Conservation (phyloP, 2,329 filamentous ascomycete genomes). For the Blumeriella jaapii region DNA sequence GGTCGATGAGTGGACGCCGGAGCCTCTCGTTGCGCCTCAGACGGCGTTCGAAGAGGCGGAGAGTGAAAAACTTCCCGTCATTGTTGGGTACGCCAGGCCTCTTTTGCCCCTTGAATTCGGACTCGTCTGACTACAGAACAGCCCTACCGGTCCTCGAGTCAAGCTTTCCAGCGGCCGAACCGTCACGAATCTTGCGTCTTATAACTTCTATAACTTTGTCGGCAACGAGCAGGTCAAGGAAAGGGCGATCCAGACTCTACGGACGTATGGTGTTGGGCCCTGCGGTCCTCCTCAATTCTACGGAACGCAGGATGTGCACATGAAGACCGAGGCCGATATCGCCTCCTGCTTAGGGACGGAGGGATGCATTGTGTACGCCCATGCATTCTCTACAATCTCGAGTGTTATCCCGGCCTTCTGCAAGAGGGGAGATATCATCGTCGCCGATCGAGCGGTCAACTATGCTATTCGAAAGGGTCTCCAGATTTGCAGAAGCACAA, state of each 20-base stretch:
- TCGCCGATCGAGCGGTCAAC: conserved; percentile 87
- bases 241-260: conserved; percentile 85
- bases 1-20: conserved; percentile 91
- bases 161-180: conserved; percentile 83
- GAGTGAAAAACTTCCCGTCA: conserved; percentile 73
- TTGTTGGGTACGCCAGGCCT: conserved; percentile 59
- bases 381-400: conserved; percentile 93
- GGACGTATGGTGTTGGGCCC: conserved; percentile 91
- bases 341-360: conserved; percentile 80
- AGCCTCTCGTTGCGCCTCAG: conserved; percentile 70
- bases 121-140: conserved; percentile 28
- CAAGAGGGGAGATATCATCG: conserved; percentile 93
- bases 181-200: conserved; percentile 85
- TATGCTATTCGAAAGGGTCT: conserved; percentile 90
- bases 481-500: conserved; percentile 81
- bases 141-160: conserved; percentile 78
- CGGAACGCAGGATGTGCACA: conserved; percentile 94
- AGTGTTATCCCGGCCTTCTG: conserved; percentile 94
- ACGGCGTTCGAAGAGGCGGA: conserved; percentile 70
- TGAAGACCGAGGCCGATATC: conserved; percentile 92
- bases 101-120: background rate
- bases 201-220: conserved; percentile 97
- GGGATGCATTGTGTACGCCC: conserved; percentile 87
- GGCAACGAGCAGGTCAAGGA: conserved; percentile 87
- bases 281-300: conserved; percentile 98